Conservation (phyloP, 2,329 filamentous ascomycete species). For the Sarocladium oryzae region DNA sequence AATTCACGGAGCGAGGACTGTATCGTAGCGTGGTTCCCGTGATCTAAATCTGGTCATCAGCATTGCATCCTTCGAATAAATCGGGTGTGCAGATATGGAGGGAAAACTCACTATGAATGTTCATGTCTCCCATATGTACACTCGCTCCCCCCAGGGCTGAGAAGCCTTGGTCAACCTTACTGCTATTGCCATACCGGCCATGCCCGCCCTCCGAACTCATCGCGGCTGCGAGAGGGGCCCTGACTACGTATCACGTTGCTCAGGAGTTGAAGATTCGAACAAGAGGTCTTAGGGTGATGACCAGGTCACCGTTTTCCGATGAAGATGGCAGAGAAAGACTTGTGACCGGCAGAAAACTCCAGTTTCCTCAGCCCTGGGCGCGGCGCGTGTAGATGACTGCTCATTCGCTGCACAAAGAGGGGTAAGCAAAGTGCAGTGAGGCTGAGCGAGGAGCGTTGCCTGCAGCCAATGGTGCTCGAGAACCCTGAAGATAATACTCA, state of each 20-base stretch:
- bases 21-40: neutral
- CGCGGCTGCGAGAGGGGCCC: neutral
- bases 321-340: neutral
- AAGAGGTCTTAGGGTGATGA: neutral
- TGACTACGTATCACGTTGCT: neutral
- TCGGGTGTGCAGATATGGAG: neutral
- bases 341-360: neutral
- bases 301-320: neutral
- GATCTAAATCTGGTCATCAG: neutral
- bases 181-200: neutral
- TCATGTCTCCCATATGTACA: neutral
- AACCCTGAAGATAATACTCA: too few species aligned
- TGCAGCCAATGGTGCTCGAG: too few species aligned
- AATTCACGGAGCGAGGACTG: neutral
- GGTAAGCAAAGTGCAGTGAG: neutral
- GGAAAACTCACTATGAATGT: neutral
- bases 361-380: neutral
- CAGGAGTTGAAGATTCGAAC: neutral
- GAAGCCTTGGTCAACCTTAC: neutral
- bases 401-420: conserved; percentile 1
- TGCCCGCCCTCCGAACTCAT: neutral
- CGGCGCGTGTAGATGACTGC: neutral
- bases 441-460: neutral
- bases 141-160: neutral
- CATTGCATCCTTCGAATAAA: neutral